Base-by-base conservation (phyloP, 2,329 filamentous ascomycete genomes). In the Talaromyces sp. region DNA sequence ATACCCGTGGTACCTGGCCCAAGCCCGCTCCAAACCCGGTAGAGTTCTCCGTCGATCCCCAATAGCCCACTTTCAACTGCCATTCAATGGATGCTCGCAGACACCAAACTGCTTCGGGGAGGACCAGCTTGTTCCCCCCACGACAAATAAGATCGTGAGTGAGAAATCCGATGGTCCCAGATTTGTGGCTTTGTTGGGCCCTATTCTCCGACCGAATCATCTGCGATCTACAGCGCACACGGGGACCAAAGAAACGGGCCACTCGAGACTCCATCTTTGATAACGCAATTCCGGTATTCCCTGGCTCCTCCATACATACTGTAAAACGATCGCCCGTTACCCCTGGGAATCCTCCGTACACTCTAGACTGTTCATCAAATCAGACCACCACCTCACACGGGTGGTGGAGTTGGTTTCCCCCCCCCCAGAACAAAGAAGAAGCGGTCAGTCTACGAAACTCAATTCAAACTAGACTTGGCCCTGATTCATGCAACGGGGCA, bases 1-100 rank as follows among this genome's bases (percentile, higher is more conserved):
- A 32, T 39, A 40, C 22, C 41, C 40, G 33, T 39, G 22, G 32
- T 44, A 48, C 50, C 19, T 42, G 29, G 29, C 19, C 39, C n/a
- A 43, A 32, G 16, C 47, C 24, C 19, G 4, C 22, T 8, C 14
- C 32, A 13, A 40, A 48, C 45, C 16, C 45, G 44, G 39, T 46
- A 37, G 20, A 20, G 27, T n/a, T 45, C 42, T 33, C 51, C 33
- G 41, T 45, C 51, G 51, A 53, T 53, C 51, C 11, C 36, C 33
- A 44, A 42, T 32, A 44, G 27, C 30, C 30, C 30, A 45, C 43
- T 30, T 10, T 30, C 48, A 41, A 44, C 44, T 37, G 30, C 36
- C 36, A 17, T 19, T 35, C 20, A 35, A 30, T 19, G 22, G 35
- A 11, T 16, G 22, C 32, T 53, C 44, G 33, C 33, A 22, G 19